Evolutionary conservation across 2,329 filamentous ascomycete species (phyloP).

Genomic region (Diaporthe capsici): DNA sequence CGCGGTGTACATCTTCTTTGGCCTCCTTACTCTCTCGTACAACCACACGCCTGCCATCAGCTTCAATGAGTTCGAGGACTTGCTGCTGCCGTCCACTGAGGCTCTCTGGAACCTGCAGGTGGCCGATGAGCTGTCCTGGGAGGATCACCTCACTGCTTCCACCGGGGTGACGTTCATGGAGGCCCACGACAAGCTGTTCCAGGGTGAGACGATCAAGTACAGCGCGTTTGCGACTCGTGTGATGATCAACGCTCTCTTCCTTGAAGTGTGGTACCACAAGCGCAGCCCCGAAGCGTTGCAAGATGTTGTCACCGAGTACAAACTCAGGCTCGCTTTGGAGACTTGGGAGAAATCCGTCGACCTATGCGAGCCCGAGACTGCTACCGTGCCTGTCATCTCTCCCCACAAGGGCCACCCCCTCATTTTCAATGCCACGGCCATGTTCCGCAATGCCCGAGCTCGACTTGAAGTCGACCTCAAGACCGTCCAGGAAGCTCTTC

Average conservation of each 20-base stretch:
- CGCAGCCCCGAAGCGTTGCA: constrained; percentile 97
- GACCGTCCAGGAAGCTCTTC: constrained; percentile 93
- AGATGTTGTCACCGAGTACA: constrained; percentile 98
- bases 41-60: constrained; percentile 98
- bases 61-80: constrained; percentile 96
- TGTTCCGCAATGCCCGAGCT: constrained; percentile 94
- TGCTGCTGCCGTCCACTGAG: constrained; percentile 93
- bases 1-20: constrained; percentile 99
- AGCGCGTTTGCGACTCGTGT: constrained; percentile 97
- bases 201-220: constrained; percentile 90
- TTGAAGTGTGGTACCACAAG: constrained; percentile 99
- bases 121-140: constrained; percentile 85
- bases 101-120: constrained; percentile 92
- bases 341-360: constrained; percentile 99
- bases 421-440: constrained; percentile 97
- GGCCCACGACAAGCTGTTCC: constrained; percentile 95
- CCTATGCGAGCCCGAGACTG: constrained; percentile 90
- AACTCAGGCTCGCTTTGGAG: constrained; percentile 92
- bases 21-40: constrained; percentile 92
- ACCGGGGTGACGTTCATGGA: constrained; percentile 89
- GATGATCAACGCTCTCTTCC: constrained; percentile 98
- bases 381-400: constrained; percentile 89
- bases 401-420: constrained; percentile 96
- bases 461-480: constrained; percentile 96
- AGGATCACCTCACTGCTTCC: constrained; percentile 79